These are phyloP conservation scores for Papiliotrema terrestris DNA, from an alignment of 1,284 basidiomycete species.

Conservation along the genomic window DNA sequence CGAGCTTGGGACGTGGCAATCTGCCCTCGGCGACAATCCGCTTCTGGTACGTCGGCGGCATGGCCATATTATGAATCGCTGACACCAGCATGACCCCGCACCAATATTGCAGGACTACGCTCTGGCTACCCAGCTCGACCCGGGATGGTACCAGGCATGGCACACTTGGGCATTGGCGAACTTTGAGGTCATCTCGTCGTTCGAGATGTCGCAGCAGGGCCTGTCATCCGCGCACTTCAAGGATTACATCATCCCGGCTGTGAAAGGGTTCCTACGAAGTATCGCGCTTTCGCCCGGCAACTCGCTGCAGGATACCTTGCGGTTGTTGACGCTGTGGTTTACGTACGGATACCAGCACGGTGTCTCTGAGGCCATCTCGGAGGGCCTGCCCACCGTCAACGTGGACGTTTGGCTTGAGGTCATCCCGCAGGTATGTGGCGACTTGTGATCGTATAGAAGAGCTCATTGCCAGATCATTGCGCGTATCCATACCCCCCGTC, in stretches of 20 bases:
- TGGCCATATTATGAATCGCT: background rate
- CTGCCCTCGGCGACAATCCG: constrained; percentile 67
- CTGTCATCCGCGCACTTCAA: constrained; percentile 69
- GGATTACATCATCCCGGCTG: constrained; percentile 86
- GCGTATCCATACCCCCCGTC: constrained; percentile 90
- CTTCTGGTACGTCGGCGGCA: constrained; percentile 58
- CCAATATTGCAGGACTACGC: constrained; percentile 82
- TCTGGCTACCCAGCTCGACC: constrained; percentile 86
- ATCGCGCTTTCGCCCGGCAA: constrained; percentile 88
- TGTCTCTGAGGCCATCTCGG: constrained; percentile 84
- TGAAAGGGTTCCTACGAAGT: constrained; percentile 97
- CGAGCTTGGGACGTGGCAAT: constrained; percentile 96
- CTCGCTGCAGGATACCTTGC: constrained; percentile 90
- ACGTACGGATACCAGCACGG: constrained; percentile 91
- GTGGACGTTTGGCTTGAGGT: constrained; percentile 99
- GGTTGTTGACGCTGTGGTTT: constrained; percentile 96
- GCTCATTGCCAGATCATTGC: constrained; percentile 76
- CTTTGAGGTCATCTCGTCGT: constrained; percentile 85
- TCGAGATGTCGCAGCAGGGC: constrained; percentile 68
- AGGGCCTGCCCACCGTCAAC: constrained; percentile 84
- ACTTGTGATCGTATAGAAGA: background rate
- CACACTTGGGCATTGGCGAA: constrained; percentile 98
- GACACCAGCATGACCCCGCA: constrained; percentile 64
- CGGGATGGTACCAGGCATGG: constrained; percentile 98
- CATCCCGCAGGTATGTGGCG: constrained; percentile 74